Evolutionary conservation across 352 stramenopile genomes (phyloP).

Genomic region (Pythium sukuiense): DNA sequence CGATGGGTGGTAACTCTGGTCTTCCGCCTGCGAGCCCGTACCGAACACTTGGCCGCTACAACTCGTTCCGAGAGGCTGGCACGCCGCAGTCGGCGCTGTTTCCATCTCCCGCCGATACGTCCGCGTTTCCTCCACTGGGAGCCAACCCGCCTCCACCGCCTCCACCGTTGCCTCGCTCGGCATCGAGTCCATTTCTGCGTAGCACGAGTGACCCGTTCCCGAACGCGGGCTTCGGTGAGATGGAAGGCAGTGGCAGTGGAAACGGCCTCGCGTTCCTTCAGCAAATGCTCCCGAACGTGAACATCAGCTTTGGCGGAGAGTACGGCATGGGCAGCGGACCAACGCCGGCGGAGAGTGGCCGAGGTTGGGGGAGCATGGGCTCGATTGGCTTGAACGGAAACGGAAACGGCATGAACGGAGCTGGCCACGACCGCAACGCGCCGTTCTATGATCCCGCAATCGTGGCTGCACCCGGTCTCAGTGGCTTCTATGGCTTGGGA

Average conservation of each 20-base stretch:
- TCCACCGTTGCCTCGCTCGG: constrained; percentile 2
- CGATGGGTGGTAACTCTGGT: constrained; percentile 10
- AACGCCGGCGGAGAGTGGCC: constrained; percentile 15
- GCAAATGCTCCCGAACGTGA: constrained; percentile 88
- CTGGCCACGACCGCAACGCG: not conserved
- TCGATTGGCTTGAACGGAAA: constrained; percentile 33
- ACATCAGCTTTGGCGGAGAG: constrained; percentile 85
- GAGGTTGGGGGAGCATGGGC: constrained; percentile 21
- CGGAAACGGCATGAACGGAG: constrained; percentile 4
- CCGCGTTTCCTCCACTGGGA: constrained; percentile 18
- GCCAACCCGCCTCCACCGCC: constrained; percentile 2
- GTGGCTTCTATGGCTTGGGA: constrained; percentile 39
- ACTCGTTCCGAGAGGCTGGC: constrained; percentile 13
- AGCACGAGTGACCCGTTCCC: constrained; percentile 18
- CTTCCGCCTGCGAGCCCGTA: constrained; percentile 16
- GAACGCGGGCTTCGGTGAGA: not conserved
- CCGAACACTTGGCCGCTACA: constrained; percentile 11
- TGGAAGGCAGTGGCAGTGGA: not conserved
- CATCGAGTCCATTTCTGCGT: constrained; percentile 15
- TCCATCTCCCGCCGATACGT: constrained; percentile 12
- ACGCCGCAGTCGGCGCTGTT: constrained; percentile 24
- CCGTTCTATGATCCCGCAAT: constrained; percentile 61
- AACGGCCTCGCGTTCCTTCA: constrained; percentile 75
- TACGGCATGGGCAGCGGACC: constrained; percentile 31
- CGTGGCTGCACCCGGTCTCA: constrained; percentile 29